Percentiles rank a stretch among this genome's conserved stretches.
Conservation (phyloP, 768 basidiomycete species). For the Suillus plorans region DNA sequence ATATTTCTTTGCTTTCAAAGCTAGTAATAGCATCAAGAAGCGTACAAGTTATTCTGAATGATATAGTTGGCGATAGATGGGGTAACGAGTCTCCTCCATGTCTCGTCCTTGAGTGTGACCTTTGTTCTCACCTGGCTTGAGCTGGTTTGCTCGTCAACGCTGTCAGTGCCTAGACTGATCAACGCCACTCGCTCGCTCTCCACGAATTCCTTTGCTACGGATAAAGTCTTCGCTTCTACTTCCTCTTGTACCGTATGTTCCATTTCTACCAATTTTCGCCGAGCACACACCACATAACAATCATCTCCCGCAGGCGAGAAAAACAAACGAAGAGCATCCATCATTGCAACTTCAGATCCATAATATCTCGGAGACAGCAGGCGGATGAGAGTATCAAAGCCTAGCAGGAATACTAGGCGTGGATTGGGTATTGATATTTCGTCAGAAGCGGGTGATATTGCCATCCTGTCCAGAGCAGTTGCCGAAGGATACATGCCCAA, state of each 20-base stretch:
- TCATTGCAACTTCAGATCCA: slow-evolving; percentile 51
- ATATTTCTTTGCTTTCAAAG: slow-evolving; percentile 7
- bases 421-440: slow-evolving; percentile 19
- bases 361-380: slow-evolving; percentile 81
- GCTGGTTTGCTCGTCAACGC: slow-evolving; percentile 54
- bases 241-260: slow-evolving; percentile 26
- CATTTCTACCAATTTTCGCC: slow-evolving; percentile 37
- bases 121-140: slow-evolving; percentile 62
- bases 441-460: slow-evolving; percentile 13
- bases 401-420: slow-evolving; percentile 71
- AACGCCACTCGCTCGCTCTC: slow-evolving; percentile 51
- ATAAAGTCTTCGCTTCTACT: slow-evolving; percentile 25
- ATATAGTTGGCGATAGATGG: slow-evolving; percentile 52
- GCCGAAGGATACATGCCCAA: slow-evolving; percentile 9
- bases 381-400: slow-evolving; percentile 83
- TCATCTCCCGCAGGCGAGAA: slow-evolving; percentile 56
- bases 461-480: slow-evolving; percentile 16
- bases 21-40: not conserved
- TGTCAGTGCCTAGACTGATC: slow-evolving; percentile 57
- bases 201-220: slow-evolving; percentile 50
- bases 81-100: slow-evolving; percentile 52
- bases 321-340: slow-evolving; percentile 52
- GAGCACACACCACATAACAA: slow-evolving; percentile 66
- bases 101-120: slow-evolving; percentile 18
- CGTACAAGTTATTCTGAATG: slow-evolving; percentile 45